A percentile compares a stretch with the other conserved stretches of the same genome.
These are phyloP conservation scores for Pisolithus albus DNA, from an alignment of 768 basidiomycete species.

Conservation along the genomic window DNA sequence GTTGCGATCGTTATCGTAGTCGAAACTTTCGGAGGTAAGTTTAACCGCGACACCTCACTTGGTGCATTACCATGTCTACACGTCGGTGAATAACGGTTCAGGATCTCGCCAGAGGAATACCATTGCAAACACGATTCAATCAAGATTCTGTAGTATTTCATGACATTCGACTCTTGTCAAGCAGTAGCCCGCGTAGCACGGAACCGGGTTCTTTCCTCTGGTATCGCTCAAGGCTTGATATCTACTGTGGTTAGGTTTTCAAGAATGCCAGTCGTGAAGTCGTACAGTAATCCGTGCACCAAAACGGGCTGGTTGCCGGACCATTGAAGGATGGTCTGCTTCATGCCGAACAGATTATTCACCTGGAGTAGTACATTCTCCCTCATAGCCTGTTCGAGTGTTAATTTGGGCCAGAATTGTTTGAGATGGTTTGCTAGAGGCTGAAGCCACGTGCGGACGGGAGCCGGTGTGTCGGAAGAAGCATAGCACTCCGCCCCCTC, in stretches of 20 bases:
- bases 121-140: too few species aligned
- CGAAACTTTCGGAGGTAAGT: slow-evolving; percentile 77
- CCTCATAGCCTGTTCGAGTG: slow-evolving; percentile 36
- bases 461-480: slow-evolving; percentile 26
- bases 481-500: slow-evolving; percentile 3
- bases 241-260: slow-evolving; percentile 49
- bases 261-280: slow-evolving; percentile 51
- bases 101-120: too few species aligned
- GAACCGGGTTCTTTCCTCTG: not conserved
- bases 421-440: slow-evolving; percentile 54
- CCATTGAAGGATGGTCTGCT: slow-evolving; percentile 36
- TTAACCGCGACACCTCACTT: too few species aligned
- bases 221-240: slow-evolving; percentile 5
- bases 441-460: slow-evolving; percentile 64
- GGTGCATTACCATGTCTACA: too few species aligned
- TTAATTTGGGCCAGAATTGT: slow-evolving; percentile 19
- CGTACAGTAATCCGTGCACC: slow-evolving; percentile 73
- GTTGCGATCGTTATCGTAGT: slow-evolving; percentile 98
- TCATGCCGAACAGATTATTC: slow-evolving; percentile 37
- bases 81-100: too few species aligned
- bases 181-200: too few species aligned
- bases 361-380: slow-evolving; percentile 57
- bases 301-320: slow-evolving; percentile 34
- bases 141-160: too few species aligned
- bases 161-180: too few species aligned